A percentile compares a stretch with the other conserved stretches of the same genome.
phyloP scores from a whole-genome alignment of 169 alveolate species.

The Plasmodium fragile region DNA sequence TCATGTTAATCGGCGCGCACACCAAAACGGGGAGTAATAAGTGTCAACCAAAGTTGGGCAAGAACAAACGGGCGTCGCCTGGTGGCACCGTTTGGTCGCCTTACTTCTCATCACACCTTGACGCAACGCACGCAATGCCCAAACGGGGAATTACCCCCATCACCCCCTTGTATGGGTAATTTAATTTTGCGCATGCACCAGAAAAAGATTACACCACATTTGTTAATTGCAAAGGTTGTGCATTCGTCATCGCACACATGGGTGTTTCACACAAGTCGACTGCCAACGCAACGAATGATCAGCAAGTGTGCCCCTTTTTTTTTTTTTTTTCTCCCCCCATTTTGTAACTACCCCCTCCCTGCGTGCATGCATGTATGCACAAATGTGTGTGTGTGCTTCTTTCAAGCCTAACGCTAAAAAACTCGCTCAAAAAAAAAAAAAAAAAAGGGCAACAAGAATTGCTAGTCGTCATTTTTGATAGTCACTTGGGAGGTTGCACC shows the following conservation, averaged over 20 bases:
- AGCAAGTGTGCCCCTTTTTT: not conserved
- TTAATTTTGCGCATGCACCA: not conserved
- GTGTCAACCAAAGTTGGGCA: no score
- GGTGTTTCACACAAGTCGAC: not conserved
- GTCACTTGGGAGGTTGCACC: not conserved
- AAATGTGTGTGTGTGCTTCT: not conserved
- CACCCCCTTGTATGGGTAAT: not conserved
- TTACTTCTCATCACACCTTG: not conserved
- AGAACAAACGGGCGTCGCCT: not conserved
- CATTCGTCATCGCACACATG: not conserved
- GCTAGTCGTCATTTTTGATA: not conserved
- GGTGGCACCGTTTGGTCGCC: not conserved
- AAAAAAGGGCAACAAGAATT: not conserved
- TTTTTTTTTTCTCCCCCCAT: not conserved
- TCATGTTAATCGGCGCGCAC: not conserved
- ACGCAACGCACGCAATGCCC: not conserved
- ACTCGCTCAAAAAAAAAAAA: not conserved
- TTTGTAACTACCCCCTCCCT: not conserved
- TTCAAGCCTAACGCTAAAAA: not conserved
- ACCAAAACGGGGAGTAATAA: not conserved
- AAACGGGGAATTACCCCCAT: not conserved
- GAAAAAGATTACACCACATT: not conserved
- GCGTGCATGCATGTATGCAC: not conserved
- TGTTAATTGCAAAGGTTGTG: not conserved
- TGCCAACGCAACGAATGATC: not conserved